Base-by-base conservation (phyloP, 2,329 filamentous ascomycete species). In the Phyllachora maydis region DNA sequence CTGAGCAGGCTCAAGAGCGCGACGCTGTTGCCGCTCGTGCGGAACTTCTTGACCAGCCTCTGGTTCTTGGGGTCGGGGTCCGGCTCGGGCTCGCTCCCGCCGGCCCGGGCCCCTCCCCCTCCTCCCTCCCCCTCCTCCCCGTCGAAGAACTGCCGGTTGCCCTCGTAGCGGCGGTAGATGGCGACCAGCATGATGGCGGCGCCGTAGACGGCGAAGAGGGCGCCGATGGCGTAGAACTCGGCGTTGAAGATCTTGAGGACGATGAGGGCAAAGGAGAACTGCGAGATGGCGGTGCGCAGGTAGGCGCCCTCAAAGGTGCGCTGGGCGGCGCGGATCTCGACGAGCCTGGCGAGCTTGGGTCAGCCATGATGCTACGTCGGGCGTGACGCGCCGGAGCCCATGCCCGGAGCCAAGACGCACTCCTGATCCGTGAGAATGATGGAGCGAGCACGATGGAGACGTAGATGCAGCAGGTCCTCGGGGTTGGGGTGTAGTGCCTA, bases 291-390 rank as follows among this genome's bases (percentile, higher is more conserved):
- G 0, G 88, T 98, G 30, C 88, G 77, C 41, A 93, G 75, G 49
- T 95, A 98, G 12, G 88, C 88, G 12, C 88, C 88, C 49, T 98
- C 88, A 38, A 95, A 98, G 2, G 88, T 98, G 26, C 88, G 69
- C 45, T 98, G 88, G 8, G 85, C 79, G 8, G 88, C 88, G 32
- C 88, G 78, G 34, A 95, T 75, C 50, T 95, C 88, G 32, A 93
- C 78, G 20, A 98, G 72, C 47, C 63, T 68, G 26, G 8, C 19
- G 23, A 16, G 26, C 13, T 9, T 10, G 19, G 25, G 20, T 26
- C 19, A 19, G 16, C 16, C 12, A 18, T 18, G 16, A 18, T n/a
- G n/a, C 16, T 7, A 18, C 16, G 16, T 7, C 16, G 7, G 16
- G 16, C 16, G 16, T 7, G 16, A 18, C 16, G 7, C 9, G 6